phyloP scores from a whole-genome alignment of 129 eudicot species.

The Lactuca sativa region DNA sequence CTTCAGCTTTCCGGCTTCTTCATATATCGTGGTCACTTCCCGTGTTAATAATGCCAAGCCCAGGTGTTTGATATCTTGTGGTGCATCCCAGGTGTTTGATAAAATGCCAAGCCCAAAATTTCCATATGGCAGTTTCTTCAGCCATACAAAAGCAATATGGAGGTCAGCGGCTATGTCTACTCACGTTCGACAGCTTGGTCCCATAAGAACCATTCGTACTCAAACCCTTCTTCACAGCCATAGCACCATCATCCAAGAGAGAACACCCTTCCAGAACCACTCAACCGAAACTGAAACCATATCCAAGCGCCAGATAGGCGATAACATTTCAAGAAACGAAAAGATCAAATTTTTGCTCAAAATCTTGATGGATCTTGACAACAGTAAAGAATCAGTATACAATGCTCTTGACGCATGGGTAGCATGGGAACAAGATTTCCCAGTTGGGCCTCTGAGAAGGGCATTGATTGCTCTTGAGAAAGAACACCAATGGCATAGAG shows the following conservation, averaged over 20 bases:
- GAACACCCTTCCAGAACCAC: constrained; percentile 6
- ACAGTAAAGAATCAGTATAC: constrained; percentile 63
- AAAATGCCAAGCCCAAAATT: constrained; percentile 22
- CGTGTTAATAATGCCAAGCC: neutral
- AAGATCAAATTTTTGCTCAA: constrained; percentile 47
- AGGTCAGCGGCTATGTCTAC: constrained; percentile 31
- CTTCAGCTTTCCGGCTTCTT: constrained; percentile 28
- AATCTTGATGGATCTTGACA: constrained; percentile 43
- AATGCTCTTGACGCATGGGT: constrained; percentile 80
- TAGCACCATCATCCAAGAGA: constrained; percentile 18
- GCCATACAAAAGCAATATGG: constrained; percentile 25
- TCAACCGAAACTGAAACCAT: constrained; percentile 6
- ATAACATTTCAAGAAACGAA: constrained; percentile 48
- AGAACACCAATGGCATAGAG: constrained; percentile 70
- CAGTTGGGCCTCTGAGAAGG: constrained; percentile 56
- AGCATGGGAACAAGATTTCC: constrained; percentile 81
- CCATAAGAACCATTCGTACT: constrained; percentile 21
- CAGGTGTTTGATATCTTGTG: neutral
- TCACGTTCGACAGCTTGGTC: constrained; percentile 28
- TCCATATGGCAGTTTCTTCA: neutral
- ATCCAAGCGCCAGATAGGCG: constrained; percentile 42
- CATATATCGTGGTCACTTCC: constrained; percentile 36
- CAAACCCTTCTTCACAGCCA: constrained; percentile 21
- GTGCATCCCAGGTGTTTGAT: constrained; percentile 29
- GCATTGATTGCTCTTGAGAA: constrained; percentile 62